Base-by-base conservation (phyloP, 345 rosid species). In the Sonneratia alba region DNA sequence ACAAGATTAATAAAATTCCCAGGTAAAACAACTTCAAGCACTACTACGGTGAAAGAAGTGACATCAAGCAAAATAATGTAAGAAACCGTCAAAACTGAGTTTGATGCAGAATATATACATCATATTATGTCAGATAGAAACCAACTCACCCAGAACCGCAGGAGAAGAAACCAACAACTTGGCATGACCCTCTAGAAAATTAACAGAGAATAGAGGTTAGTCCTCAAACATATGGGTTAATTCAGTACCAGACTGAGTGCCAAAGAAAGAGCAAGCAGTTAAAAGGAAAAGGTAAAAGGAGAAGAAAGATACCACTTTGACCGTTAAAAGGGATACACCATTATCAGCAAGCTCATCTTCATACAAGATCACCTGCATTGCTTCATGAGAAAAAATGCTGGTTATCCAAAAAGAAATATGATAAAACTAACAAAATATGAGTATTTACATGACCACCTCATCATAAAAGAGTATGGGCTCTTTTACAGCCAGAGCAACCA, bases 401-500 rank as follows among this genome's bases (percentile, higher is more conserved):
- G 72, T 72, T 72, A 66, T 59, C 10, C 68, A 69, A 16, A 56
- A 74, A 49, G 15, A 9, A 22, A 37, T 15, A 38, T 27, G 19
- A 56, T 1, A 27, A 61, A 27, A 22, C 66, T 61, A 9, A 32
- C 37, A 27, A 34, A 22, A 27, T 12, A 6, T 4, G 8, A 10
- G 16, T 27, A 34, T 14, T 8, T 7, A 27, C 38, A 34, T 62
- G 13, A 38, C 66, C 70, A 90, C 97, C 93, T 95, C 99, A 79
- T 95, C 99, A 76, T 85, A 95, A 82, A 92, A 95, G 72, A 95
- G 98, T 88, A 95, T 95, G 76, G 98, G 94, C 81, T 95, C 99
- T 82, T 86, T 95, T 36, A 84, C 78, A 16, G 97, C 82, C 63
- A 95, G 83, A 48, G 96, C 82, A 77, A 71, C 94, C 77, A 87